Conservation (phyloP, 345 rosid genomes). For the Populus davidiana region DNA sequence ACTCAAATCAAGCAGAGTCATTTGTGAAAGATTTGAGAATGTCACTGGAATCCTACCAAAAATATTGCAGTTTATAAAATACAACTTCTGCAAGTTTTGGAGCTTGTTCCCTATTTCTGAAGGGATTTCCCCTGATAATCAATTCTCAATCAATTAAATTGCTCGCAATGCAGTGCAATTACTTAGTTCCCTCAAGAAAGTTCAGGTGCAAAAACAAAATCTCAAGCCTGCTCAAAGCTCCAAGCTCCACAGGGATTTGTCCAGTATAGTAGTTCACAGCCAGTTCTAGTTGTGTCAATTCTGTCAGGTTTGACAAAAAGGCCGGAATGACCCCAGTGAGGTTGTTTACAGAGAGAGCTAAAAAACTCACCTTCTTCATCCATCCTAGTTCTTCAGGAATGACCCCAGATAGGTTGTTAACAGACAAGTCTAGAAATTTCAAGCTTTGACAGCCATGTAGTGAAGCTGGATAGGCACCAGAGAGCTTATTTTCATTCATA, state of each 20-base stretch:
- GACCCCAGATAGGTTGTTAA: neutral
- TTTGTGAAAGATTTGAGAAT: slow-evolving; percentile 11
- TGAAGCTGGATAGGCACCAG: neutral
- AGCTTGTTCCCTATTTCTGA: slow-evolving; percentile 14
- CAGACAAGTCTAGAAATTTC: neutral
- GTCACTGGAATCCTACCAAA: slow-evolving; percentile 13
- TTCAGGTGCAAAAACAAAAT: slow-evolving; percentile 3
- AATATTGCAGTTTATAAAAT: neutral
- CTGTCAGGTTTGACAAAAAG: neutral
- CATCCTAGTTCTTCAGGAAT: slow-evolving; percentile 3
- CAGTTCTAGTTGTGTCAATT: neutral
- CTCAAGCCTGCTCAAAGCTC: slow-evolving; percentile 8
- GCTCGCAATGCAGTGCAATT: slow-evolving; percentile 11
- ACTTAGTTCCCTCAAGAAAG: slow-evolving; percentile 8
- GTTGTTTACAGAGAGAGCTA: neutral
- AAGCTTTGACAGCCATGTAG: slow-evolving; percentile 1
- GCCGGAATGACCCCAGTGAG: slow-evolving; percentile 9
- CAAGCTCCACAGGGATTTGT: neutral
- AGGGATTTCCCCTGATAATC: neutral
- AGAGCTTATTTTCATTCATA: slow-evolving; percentile 1
- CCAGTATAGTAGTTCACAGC: neutral
- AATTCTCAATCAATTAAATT: slow-evolving; percentile 7
- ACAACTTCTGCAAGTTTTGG: slow-evolving; percentile 7
- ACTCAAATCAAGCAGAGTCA: slow-evolving; percentile 18
- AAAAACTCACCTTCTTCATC: neutral